phyloP scores from a whole-genome alignment of 129 eudicot genomes.

The Saussurea involucrata region DNA sequence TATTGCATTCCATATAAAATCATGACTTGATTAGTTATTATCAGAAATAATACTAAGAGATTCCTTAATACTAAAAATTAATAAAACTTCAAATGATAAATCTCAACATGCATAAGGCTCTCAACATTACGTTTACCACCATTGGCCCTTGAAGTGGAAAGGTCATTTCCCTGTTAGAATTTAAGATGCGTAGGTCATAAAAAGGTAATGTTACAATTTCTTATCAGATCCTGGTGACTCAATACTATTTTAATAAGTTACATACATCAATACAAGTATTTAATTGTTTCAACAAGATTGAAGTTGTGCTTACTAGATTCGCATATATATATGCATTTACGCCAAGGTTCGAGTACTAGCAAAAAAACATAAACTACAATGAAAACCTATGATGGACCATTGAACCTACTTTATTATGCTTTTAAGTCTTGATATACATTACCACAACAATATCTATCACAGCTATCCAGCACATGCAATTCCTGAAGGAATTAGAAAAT shows the following conservation, averaged over 20 bases:
- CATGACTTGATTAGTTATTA: not conserved
- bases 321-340: not conserved
- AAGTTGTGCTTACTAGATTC: conserved; percentile 1
- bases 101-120: not conserved
- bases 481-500: not conserved
- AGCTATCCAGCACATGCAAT: not conserved
- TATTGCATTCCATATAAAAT: not conserved
- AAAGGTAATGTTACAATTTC: not conserved
- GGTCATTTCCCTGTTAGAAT: not conserved
- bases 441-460: not conserved
- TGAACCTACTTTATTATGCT: conserved; percentile 4
- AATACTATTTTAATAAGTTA: not conserved
- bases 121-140: not conserved
- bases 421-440: not conserved
- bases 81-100: not conserved
- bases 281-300: not conserved
- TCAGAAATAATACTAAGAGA: not conserved
- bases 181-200: not conserved
- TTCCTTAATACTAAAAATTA: not conserved
- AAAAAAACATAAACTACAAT: not conserved
- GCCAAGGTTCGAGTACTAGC: conserved; percentile 1
- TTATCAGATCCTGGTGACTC: not conserved
- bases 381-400: not conserved
- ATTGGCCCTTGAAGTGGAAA: conserved; percentile 7
- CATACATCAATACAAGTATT: not conserved